Conservation (phyloP, 2,329 filamentous ascomycete genomes). For the Penicillium sp. region DNA sequence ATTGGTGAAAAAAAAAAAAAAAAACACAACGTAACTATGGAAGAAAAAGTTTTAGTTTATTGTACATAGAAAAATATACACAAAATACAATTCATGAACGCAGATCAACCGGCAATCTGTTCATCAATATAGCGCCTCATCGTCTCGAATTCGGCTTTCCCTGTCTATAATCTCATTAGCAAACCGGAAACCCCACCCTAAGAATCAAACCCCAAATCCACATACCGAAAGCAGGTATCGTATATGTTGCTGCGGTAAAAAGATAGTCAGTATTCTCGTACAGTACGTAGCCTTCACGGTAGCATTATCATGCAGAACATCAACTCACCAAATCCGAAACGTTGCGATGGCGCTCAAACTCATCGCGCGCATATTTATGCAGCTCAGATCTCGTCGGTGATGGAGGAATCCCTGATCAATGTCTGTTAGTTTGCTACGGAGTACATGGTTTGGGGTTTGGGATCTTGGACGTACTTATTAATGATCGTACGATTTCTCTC, state of each 20-base stretch:
- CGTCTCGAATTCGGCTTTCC: slow-evolving; percentile 48
- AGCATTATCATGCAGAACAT: not conserved
- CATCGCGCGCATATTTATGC: slow-evolving; percentile 43
- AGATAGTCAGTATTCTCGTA: not conserved
- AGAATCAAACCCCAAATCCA: not conserved
- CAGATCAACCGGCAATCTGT: slow-evolving; percentile 32
- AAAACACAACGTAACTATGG: too few species aligned
- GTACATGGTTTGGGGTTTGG: not conserved
- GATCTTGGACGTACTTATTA: slow-evolving; percentile 34
- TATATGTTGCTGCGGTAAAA: slow-evolving; percentile 39
- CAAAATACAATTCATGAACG: not conserved
- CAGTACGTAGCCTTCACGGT: not conserved
- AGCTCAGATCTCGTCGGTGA: slow-evolving; percentile 44
- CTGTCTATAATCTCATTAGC: slow-evolving; percentile 34
- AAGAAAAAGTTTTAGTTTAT: too few species aligned
- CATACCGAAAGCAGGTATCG: slow-evolving; percentile 47
- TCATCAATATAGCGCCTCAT: slow-evolving; percentile 50
- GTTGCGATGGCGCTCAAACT: slow-evolving; percentile 45
- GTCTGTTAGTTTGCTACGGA: not conserved
- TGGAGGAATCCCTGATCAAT: slow-evolving; percentile 37
- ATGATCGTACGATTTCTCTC: slow-evolving; percentile 43
- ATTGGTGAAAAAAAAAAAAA: too few species aligned
- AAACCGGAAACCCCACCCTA: not conserved
- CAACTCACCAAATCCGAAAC: slow-evolving; percentile 44
- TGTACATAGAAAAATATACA: not conserved